Evolutionary conservation across 2,329 filamentous ascomycete species (phyloP), one percentile per base, ranked within the genome.

Genomic region (Penicillium sp.): DNA sequence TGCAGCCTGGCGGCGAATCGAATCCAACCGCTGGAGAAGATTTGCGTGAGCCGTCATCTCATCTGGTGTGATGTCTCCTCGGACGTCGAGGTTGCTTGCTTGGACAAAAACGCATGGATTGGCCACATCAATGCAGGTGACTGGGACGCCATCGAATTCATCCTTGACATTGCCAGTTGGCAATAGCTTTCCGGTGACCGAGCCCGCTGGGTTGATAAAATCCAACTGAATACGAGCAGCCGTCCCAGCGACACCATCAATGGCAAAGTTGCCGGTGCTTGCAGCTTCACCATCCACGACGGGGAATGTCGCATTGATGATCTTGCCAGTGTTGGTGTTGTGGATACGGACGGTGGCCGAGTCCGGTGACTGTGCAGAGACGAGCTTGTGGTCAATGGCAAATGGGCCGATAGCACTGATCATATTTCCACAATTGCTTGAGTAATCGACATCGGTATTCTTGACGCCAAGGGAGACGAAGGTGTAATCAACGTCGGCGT

Each of bases 401-500:
- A 86, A 88, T 0, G 90, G 89, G 0, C 89, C 90, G 50, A 92
- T 83, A 0, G 86, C 83, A 44, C 85, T 83, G 6, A 82, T 86
- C 88, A 92, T 89, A 73, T 92, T 92, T n/a, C 90, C 90, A 72
- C 89, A 92, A 68, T 91, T 92, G 26, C 89, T 87, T 0, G 87
- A 86, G 69, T 86, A 84, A 69, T 92, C 89, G 2, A 92, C 81
- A 35, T 80, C 76, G 4, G 79, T 79, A 67, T 88, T 83, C 56
- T 84, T 84, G 58, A 92, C 84, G 2, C 89, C 89, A 7, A 92
- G 79, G 42, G 88, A 86, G 1, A 89, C 85, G 72, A 92, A 92
- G 0, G 89, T 92, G 70, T 89, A 92, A 62, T 91, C 86, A 13
- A 91, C 81, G 65, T 91, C 85, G 0, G 83, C 83, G 28, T 82